Percentiles rank a stretch among this genome's conserved stretches.
phyloP scores from a whole-genome alignment of 2,329 filamentous ascomycete genomes.

The Pleoardoris graminearum region DNA sequence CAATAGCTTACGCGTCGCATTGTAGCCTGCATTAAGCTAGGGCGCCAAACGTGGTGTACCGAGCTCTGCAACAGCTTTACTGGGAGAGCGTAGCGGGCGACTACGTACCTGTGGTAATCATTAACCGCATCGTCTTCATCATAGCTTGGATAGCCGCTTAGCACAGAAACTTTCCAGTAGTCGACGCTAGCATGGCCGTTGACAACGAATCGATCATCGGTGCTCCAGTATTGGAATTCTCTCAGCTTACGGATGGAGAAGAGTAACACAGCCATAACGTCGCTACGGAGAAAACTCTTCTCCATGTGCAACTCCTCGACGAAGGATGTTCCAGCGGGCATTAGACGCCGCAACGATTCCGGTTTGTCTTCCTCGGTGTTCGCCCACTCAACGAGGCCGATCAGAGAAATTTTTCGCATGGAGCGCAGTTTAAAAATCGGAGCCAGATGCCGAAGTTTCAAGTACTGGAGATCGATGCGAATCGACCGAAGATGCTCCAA shows the following conservation, averaged over 20 bases:
- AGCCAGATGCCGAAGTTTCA: slow-evolving; percentile 18
- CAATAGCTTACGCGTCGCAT: too few relatives aligned
- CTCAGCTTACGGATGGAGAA: slow-evolving; percentile 20
- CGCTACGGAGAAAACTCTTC: slow-evolving; percentile 13
- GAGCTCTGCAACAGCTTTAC: neutral
- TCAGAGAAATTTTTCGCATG: slow-evolving; percentile 21
- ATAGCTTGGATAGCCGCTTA: neutral
- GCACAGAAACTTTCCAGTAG: neutral
- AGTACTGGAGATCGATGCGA: slow-evolving; percentile 15
- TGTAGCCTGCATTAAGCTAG: too few relatives aligned
- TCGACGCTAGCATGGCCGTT: neutral
- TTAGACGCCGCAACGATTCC: slow-evolving; percentile 16
- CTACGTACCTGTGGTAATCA: neutral
- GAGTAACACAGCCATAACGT: slow-evolving; percentile 20
- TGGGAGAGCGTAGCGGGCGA: neutral
- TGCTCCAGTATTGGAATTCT: slow-evolving; percentile 18
- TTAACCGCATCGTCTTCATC: neutral
- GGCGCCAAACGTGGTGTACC: too few relatives aligned
- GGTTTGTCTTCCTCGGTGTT: slow-evolving; percentile 3
- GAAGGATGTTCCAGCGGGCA: slow-evolving; percentile 20
- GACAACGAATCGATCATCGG: neutral
- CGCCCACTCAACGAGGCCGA: slow-evolving; percentile 11
- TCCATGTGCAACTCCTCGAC: slow-evolving; percentile 22
- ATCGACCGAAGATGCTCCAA: slow-evolving; percentile 26
- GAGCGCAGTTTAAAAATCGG: slow-evolving; percentile 30